These are phyloP conservation scores for Prototheca wickerhamii DNA, from an alignment of 163 green algal species.

Conservation along the genomic window DNA sequence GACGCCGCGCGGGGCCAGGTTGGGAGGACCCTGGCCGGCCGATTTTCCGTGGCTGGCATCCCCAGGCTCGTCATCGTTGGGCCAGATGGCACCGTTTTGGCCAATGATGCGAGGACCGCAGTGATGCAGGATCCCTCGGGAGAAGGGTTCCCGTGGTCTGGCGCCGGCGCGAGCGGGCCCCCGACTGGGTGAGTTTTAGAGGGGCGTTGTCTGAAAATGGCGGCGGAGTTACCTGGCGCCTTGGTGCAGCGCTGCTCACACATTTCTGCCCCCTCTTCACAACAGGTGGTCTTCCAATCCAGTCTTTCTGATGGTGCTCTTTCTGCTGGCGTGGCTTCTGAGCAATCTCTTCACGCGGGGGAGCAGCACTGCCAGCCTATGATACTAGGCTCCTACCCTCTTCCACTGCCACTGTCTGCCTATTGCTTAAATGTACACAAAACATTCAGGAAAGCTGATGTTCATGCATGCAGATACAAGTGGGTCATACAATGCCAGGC, in stretches of 20 bases:
- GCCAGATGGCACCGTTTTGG: constrained; percentile 31
- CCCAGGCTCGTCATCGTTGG: constrained; percentile 37
- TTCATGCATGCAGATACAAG: no score
- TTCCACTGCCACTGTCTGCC: no score
- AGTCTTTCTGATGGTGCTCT: constrained; percentile 7
- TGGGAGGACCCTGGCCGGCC: constrained; percentile 1
- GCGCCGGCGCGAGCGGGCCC: neutral
- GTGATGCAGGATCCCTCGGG: constrained; percentile 30
- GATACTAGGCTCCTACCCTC: no score
- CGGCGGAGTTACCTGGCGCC: neutral
- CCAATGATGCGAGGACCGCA: constrained; percentile 26
- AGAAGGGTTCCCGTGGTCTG: constrained; percentile 34
- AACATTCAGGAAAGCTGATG: no score
- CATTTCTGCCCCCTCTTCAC: neutral
- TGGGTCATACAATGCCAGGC: no score
- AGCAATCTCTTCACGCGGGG: constrained; percentile 2
- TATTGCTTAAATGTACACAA: no score
- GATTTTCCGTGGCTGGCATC: constrained; percentile 36
- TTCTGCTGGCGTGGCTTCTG: constrained; percentile 4
- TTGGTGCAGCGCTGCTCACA: neutral
- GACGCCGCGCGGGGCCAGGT: neutral
- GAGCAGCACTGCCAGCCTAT: neutral
- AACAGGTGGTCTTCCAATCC: constrained; percentile 10
- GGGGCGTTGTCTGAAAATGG: neutral
- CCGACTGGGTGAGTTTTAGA: neutral